Evolutionary conservation across 1,284 basidiomycete genomes (phyloP).

Genomic region (Fomitopsis schrenkii): DNA sequence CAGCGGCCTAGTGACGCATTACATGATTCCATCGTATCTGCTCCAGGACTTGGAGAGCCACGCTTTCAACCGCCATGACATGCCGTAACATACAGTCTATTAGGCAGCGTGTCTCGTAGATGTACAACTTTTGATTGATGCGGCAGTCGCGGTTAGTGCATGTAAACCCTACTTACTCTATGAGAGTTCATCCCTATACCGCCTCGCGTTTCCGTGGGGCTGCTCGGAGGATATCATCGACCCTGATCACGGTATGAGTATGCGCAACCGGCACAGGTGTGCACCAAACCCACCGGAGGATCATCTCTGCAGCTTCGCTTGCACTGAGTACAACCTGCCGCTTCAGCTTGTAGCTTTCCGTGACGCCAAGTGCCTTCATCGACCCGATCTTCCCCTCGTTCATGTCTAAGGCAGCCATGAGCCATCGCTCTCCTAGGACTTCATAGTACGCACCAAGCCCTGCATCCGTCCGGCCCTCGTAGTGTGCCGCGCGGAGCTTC

Average conservation of each 20-base stretch:
- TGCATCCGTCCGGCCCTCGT: constrained; percentile 81
- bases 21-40: no score
- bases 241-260: constrained; percentile 7
- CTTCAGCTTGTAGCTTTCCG: constrained; percentile 98
- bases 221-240: constrained; percentile 24
- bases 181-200: constrained; percentile 12
- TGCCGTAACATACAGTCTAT: background rate
- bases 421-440: background rate
- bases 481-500: constrained; percentile 89
- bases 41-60: no score
- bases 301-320: constrained; percentile 98
- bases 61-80: no score
- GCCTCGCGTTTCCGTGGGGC: constrained; percentile 23
- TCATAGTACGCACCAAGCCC: constrained; percentile 67
- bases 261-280: background rate
- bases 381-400: constrained; percentile 80
- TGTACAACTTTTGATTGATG: background rate
- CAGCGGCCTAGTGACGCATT: no score
- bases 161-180: background rate
- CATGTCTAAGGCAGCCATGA: constrained; percentile 62
- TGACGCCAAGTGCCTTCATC: constrained; percentile 87
- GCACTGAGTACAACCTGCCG: constrained; percentile 92
- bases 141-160: background rate
- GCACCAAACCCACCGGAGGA: constrained; percentile 69
- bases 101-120: background rate